Evolutionary conservation across 306 rosid genomes (phyloP).

Genomic region (Lablab purpureus): DNA sequence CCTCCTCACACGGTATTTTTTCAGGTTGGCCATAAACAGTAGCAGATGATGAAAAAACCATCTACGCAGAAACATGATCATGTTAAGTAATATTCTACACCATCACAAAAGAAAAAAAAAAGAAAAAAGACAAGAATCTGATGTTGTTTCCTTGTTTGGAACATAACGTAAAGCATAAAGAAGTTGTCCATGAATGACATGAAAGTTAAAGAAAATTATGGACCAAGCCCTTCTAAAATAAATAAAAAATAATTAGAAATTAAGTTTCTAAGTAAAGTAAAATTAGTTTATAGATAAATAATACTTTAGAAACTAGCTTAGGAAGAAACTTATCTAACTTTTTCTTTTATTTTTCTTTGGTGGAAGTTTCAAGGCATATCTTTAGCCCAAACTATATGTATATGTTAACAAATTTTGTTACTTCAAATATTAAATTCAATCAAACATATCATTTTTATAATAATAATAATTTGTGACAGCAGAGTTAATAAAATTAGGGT

Average conservation of each 20-base stretch:
- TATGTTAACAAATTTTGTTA: neutral
- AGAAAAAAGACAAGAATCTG: neutral
- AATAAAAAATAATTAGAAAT: no score
- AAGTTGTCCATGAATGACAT: neutral
- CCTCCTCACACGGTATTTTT: conserved; percentile 84
- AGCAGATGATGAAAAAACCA: conserved; percentile 96
- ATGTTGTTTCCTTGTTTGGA: neutral
- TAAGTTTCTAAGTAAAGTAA: no score
- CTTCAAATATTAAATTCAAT: neutral
- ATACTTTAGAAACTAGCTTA: no score
- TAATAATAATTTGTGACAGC: neutral
- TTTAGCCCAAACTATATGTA: neutral
- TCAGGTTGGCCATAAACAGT: conserved; percentile 96
- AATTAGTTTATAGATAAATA: no score
- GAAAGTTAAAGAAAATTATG: neutral
- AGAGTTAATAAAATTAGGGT: neutral
- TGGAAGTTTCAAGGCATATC: no score
- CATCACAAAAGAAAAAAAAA: neutral
- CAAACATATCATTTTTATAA: neutral
- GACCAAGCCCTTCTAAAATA: no score
- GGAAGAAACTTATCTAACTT: no score
- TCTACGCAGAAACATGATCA: conserved; percentile 45
- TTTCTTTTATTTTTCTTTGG: no score
- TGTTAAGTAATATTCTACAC: conserved; percentile 17
- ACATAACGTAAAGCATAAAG: neutral